Evolutionary conservation across 768 basidiomycete species (phyloP), one percentile per base, ranked within the genome.

Genomic region (Terana coerulea): DNA sequence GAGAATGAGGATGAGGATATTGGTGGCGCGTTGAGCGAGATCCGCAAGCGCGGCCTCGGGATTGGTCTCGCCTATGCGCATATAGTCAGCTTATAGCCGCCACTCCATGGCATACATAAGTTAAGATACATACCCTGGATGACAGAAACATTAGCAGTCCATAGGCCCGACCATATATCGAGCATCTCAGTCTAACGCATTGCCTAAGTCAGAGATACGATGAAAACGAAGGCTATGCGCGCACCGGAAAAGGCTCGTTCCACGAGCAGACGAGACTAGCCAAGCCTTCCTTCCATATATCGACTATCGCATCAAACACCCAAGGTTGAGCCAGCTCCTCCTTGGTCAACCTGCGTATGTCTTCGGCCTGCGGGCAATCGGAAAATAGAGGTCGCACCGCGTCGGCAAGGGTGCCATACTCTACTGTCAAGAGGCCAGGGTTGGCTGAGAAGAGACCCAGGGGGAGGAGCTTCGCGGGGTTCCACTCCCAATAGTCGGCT

Each of bases 91-190:
- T 22, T 37, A 39, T 34, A 37, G 12, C 2, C 1, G n/a, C 46
- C 1, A 0, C 3, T 25, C 21, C 15, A 22, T n/a, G 6, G 3
- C 21, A 24, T 1, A 21, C 15, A 50, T 22, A 47, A 5, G 33
- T n/a, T 22, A 9, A 50, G 9, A 28, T 52, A 61, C 68, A 15
- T 31, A 81, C 83, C 74, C 69, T 79, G 68, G 5, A 79, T 64
- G 44, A 66, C 60, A 0, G 70, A 60, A 14, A 80, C 72, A 28
- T 78, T 77, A 2, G 76, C 72, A 45, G 70, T 72, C 33, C 87
- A 56, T 28, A 89, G 62, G 35, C 77, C 75, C 31, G 74, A 68
- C 86, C 86, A 89, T 7, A 81, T 72, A 12, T 69, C 70, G 6
- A 77, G 59, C 3, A 85, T 66, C 53, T 81, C 78, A 1, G 59